Evolutionary conservation across 163 green algal species (phyloP).

Genomic region (Chloromonas sp.): DNA sequence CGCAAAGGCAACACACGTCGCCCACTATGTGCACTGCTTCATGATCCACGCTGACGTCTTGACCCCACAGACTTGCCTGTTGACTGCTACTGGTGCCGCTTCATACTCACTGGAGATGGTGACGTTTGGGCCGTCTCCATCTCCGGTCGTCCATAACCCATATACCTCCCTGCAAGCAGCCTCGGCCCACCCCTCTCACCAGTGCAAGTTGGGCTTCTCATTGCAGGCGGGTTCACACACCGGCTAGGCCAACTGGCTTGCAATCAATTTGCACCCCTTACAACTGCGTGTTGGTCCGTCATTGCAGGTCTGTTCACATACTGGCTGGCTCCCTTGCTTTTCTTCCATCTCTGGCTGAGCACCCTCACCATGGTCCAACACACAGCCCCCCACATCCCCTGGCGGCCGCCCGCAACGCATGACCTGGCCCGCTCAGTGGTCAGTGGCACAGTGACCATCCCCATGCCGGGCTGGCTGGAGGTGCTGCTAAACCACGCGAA

Average conservation of each 20-base stretch:
- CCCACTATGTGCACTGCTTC: too few species aligned
- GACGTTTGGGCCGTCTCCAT: too few species aligned
- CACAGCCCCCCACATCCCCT: conserved; percentile 45
- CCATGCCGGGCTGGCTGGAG: conserved; percentile 42
- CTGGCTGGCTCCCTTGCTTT: conserved; percentile 48
- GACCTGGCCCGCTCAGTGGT: conserved; percentile 33
- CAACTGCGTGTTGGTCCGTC: background rate
- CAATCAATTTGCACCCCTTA: too few species aligned
- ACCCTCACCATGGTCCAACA: conserved; percentile 33
- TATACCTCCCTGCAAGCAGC: background rate
- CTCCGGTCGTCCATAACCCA: background rate
- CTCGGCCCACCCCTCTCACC: background rate
- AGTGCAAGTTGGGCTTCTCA: too few species aligned
- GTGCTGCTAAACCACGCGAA: conserved; percentile 47
- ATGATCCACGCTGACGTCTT: too few species aligned
- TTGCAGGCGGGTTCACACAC: too few species aligned
- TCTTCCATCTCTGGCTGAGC: conserved; percentile 50
- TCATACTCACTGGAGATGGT: too few species aligned
- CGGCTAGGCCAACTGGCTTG: too few species aligned
- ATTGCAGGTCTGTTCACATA: conserved; percentile 20
- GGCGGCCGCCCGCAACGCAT: conserved; percentile 7
- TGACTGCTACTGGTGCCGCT: too few species aligned
- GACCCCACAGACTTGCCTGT: too few species aligned
- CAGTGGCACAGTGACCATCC: conserved; percentile 39
- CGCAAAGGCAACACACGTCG: too few species aligned